A percentile compares a stretch with the other conserved stretches of the same genome.
phyloP scores from a whole-genome alignment of 2,329 filamentous ascomycete species.

The Aspergillus hiratsukae region DNA sequence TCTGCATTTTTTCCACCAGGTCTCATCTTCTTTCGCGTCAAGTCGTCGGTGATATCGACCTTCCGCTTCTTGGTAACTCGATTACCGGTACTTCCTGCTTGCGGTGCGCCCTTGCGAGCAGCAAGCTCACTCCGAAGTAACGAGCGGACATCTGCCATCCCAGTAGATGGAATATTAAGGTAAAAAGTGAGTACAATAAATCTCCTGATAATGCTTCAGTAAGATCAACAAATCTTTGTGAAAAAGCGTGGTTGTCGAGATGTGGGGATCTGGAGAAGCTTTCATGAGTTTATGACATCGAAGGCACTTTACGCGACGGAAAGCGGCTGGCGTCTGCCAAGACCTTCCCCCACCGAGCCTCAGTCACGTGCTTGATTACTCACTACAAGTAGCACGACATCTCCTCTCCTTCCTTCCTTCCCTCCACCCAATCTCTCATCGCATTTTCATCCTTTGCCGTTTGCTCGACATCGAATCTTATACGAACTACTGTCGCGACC shows the following conservation, averaged over 20 bases:
- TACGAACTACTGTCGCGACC: background rate
- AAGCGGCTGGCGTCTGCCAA: conserved; percentile 19
- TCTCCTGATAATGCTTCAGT: background rate
- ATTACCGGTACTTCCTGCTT: conserved; percentile 36
- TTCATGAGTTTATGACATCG: conserved; percentile 8
- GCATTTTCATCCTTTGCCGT: conserved; percentile 3
- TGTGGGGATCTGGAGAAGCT: conserved; percentile 23
- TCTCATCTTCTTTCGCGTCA: conserved; percentile 43
- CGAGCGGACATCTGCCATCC: conserved; percentile 74
- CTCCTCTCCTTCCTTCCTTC: background rate
- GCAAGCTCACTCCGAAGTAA: conserved; percentile 74
- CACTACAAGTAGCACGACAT: conserved; percentile 4
- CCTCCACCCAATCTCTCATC: background rate
- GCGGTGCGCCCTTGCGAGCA: conserved; percentile 65
- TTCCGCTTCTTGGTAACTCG: conserved; percentile 53
- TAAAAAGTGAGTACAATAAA: background rate
- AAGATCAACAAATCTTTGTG: background rate
- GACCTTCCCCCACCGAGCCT: conserved; percentile 15
- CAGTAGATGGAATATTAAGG: background rate
- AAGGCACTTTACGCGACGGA: conserved; percentile 16
- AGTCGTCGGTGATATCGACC: conserved; percentile 39
- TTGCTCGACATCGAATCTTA: background rate
- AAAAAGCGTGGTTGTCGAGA: conserved; percentile 3
- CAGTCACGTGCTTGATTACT: conserved; percentile 17
- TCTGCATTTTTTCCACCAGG: conserved; percentile 28